Conservation (phyloP, 345 rosid species). For the Iberis pinnata region DNA sequence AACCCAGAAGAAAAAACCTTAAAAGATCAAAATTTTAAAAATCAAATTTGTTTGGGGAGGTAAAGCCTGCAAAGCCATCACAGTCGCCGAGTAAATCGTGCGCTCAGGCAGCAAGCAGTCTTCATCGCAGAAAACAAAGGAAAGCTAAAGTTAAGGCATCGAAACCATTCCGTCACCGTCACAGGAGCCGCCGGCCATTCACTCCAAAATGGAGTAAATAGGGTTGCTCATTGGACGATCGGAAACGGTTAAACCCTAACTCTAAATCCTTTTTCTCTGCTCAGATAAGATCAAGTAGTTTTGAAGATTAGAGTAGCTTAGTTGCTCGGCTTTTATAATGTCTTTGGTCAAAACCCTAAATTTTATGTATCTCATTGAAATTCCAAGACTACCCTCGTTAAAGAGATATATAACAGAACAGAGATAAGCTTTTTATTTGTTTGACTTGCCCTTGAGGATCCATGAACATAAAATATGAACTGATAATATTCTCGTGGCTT, state of each 20-base stretch:
- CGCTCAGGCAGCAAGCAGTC: slow-evolving; percentile 80
- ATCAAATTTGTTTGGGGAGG: slow-evolving; percentile 5
- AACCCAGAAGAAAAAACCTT: too few relatives aligned
- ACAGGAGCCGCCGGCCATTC: slow-evolving; percentile 50
- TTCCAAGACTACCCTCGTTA: slow-evolving; percentile 17
- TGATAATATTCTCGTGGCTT: too few relatives aligned
- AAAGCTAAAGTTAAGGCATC: neutral
- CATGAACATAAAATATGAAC: too few relatives aligned
- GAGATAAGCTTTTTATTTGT: too few relatives aligned
- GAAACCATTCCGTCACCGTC: slow-evolving; percentile 16
- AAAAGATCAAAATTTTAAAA: too few relatives aligned
- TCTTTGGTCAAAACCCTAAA: slow-evolving; percentile 11
- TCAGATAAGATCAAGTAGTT: slow-evolving; percentile 90
- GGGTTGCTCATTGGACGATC: slow-evolving; percentile 22
- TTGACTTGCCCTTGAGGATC: too few relatives aligned
- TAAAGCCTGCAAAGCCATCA: slow-evolving; percentile 70
- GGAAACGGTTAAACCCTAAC: slow-evolving; percentile 9
- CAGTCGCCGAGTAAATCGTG: slow-evolving; percentile 36
- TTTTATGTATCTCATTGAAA: neutral
- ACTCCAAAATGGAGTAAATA: slow-evolving; percentile 15
- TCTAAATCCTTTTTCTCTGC: slow-evolving; percentile 31
- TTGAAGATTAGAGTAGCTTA: neutral
- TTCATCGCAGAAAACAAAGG: slow-evolving; percentile 50
- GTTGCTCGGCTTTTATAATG: slow-evolving; percentile 9
- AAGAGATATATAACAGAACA: too few relatives aligned